phyloP scores from a whole-genome alignment of 2,329 filamentous ascomycete species.

The Colletotrichum tropicicola region DNA sequence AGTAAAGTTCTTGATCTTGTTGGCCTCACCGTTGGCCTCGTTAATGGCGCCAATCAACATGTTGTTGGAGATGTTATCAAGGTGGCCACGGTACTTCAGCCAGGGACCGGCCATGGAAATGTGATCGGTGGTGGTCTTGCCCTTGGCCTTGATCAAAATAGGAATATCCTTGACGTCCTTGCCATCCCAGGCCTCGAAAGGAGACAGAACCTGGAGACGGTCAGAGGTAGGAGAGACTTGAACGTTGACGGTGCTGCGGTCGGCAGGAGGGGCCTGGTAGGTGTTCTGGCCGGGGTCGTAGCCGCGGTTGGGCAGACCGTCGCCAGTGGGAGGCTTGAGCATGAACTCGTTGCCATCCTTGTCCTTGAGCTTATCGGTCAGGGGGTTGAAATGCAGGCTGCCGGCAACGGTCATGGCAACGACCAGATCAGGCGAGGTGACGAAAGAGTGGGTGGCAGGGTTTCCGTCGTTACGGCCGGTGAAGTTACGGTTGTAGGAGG shows the following conservation, averaged over 20 bases:
- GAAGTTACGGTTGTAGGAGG: conserved; percentile 99
- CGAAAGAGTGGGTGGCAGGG: conserved; percentile 93
- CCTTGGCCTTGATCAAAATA: conserved; percentile 95
- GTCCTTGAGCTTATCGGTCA: conserved; percentile 91
- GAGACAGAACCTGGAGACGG: conserved; percentile 90
- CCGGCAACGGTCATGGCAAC: conserved; percentile 88
- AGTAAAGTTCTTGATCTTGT: conserved; percentile 94
- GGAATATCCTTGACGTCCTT: conserved; percentile 87
- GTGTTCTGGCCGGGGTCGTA: conserved; percentile 94
- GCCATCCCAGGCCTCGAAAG: conserved; percentile 90
- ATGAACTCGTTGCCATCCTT: conserved; percentile 97
- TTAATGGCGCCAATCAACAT: conserved; percentile 99
- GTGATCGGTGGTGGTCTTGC: conserved; percentile 97
- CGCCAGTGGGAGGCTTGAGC: conserved; percentile 81
- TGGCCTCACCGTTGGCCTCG: conserved; percentile 93
- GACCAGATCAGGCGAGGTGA: conserved; percentile 89
- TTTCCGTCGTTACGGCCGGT: conserved; percentile 97
- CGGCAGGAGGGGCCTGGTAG: conserved; percentile 91
- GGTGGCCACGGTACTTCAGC: conserved; percentile 98
- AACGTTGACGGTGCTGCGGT: conserved; percentile 78
- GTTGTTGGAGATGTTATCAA: conserved; percentile 99
- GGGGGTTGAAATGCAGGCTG: conserved; percentile 90
- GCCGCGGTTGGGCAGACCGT: conserved; percentile 80
- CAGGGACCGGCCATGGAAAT: conserved; percentile 97
- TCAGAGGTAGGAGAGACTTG: conserved; percentile 89